phyloP scores from a whole-genome alignment of 2,329 filamentous ascomycete species.

The Dothistroma pini region DNA sequence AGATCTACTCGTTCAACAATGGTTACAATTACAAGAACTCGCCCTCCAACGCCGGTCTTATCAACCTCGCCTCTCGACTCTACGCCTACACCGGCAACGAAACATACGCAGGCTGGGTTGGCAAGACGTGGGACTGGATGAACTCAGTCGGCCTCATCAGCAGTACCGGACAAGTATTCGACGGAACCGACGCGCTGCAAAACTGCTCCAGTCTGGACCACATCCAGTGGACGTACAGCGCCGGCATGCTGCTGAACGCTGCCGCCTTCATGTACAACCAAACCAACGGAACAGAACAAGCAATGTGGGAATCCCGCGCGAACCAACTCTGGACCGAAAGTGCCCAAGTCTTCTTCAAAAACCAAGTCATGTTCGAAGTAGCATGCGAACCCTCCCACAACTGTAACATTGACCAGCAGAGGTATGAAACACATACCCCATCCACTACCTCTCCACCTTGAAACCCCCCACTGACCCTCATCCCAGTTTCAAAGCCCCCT shows the following conservation, averaged over 20 bases:
- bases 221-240: constrained; percentile 47
- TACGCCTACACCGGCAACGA: constrained; percentile 33
- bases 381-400: constrained; percentile 38
- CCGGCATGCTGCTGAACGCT: constrained; percentile 43
- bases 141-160: constrained; percentile 52
- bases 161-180: constrained; percentile 38
- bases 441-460: background rate
- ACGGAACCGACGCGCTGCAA: constrained; percentile 41
- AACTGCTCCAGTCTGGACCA: constrained; percentile 43
- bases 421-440: constrained; percentile 19
- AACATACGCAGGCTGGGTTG: constrained; percentile 62
- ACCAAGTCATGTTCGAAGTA: constrained; percentile 42
- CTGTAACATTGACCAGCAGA: constrained; percentile 42
- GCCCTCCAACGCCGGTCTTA: constrained; percentile 47
- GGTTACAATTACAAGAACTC: constrained; percentile 46
- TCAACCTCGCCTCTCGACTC: constrained; percentile 42
- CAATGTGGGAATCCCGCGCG: constrained; percentile 27
- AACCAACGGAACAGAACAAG: constrained; percentile 29
- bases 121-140: constrained; percentile 36
- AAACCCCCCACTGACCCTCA: background rate
- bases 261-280: constrained; percentile 43
- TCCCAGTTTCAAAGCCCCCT: constrained; percentile 38
- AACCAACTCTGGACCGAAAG: constrained; percentile 15
- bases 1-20: constrained; percentile 40
- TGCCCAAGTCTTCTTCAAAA: constrained; percentile 34